phyloP scores from a whole-genome alignment of 1,284 basidiomycete genomes.

The Inonotus obliquus region DNA sequence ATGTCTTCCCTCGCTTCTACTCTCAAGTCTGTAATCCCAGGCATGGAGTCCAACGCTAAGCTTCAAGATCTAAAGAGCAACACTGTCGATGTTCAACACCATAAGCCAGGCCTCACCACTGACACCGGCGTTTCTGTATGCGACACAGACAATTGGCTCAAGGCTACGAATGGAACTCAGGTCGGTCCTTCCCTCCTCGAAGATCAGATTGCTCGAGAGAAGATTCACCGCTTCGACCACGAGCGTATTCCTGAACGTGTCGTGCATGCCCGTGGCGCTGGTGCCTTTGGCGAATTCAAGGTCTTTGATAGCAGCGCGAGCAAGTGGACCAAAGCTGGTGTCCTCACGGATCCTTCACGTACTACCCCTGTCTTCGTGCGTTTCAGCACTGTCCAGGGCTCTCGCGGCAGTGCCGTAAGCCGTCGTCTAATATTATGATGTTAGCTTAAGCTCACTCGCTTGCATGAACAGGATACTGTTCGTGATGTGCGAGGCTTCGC shows the following conservation, averaged over 20 bases:
- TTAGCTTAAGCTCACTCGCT: neutral
- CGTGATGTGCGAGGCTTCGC: slow-evolving; percentile 86
- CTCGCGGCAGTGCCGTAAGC: slow-evolving; percentile 64
- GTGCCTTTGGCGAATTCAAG: slow-evolving; percentile 78
- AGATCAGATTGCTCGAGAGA: slow-evolving; percentile 65
- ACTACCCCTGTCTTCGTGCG: slow-evolving; percentile 74
- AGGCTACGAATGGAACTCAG: slow-evolving; percentile 37
- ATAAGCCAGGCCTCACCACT: slow-evolving; percentile 45
- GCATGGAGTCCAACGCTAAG: slow-evolving; percentile 18
- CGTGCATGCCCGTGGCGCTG: slow-evolving; percentile 75
- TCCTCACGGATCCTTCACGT: slow-evolving; percentile 67
- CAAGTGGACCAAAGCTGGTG: slow-evolving; percentile 61
- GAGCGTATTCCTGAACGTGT: slow-evolving; percentile 78
- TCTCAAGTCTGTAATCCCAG: slow-evolving; percentile 13
- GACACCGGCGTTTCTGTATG: slow-evolving; percentile 56
- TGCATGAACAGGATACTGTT: slow-evolving; percentile 56
- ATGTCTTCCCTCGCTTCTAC: slow-evolving; percentile 13
- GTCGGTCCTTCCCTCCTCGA: slow-evolving; percentile 58
- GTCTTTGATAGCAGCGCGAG: slow-evolving; percentile 58
- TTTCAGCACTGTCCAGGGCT: slow-evolving; percentile 80
- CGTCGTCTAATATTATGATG: neutral
- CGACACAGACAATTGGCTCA: slow-evolving; percentile 66
- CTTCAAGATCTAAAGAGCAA: slow-evolving; percentile 40
- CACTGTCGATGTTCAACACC: slow-evolving; percentile 34
- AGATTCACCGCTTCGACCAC: slow-evolving; percentile 76